Base-by-base conservation (phyloP, 2,329 filamentous ascomycete species). In the Calonectria honghensis region DNA sequence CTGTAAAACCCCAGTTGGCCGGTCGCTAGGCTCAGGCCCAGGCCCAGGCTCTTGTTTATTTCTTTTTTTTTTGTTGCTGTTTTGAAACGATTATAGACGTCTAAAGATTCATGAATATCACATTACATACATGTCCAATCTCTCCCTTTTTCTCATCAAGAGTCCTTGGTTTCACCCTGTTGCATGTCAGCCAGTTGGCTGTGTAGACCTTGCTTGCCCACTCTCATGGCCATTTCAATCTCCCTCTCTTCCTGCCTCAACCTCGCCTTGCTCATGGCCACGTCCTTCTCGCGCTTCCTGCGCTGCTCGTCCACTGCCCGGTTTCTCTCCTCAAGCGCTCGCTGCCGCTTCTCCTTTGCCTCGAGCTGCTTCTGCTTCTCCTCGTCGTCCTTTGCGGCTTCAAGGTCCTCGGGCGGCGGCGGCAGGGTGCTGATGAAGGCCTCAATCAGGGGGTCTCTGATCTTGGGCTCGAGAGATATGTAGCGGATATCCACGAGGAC, bases 401-500 rank as follows among this genome's bases (percentile, higher is more conserved):
- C 79, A 2, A 63, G 75, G 16, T 85, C 84, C 37, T 89, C 88
- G 0, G 92, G 92, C 24, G 92, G 89, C 5, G 91, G 88, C 4
- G 90, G 89, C 1, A 96, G 85, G 0, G 89, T 92, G 73, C 90
- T 88, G 35, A 96, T 91, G 80, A 93, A 94, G 4, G 91, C 90
- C 80, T 92, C 90, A 9, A 96, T 85, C 7, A 96, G 85, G 2
- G 90, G 85, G 76, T 96, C 92, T 24, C 95, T 89, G 0, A 89
- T 87, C 50, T 87, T 85, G 0, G 90, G 83, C 32, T 93, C 90
- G 0, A 96, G 86, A 5, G 92, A 93, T 41, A 95, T 91, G 83
- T 92, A 96, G 57, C 93, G 90, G 45, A 95, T 83, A 81, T 96
- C 94, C 20, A 89, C 87, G 1, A 94, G 86, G 0, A 96, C 82